Percentiles rank a stretch among this genome's conserved stretches.
These are phyloP conservation scores for Ascochyta viciae-villosae DNA, from an alignment of 2,329 filamentous ascomycete species.

Conservation along the genomic window DNA sequence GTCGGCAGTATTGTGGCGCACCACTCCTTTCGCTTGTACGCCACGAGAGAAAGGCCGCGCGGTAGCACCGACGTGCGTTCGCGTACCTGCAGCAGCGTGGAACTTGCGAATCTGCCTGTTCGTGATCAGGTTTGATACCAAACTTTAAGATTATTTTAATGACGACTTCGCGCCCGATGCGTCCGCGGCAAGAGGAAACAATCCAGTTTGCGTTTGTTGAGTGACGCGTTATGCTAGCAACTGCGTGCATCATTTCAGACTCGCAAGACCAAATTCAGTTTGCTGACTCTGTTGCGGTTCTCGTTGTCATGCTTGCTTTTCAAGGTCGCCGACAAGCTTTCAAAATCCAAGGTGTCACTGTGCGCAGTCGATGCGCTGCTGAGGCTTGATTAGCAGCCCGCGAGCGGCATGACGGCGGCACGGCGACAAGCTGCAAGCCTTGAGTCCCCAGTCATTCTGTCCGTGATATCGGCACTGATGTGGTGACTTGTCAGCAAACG, in stretches of 20 bases:
- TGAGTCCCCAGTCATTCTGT: slow-evolving; percentile 3
- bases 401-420: slow-evolving; percentile 1
- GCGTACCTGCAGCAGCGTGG: slow-evolving; percentile 45
- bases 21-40: slow-evolving; percentile 33
- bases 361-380: slow-evolving; percentile 1
- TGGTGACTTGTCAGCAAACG: slow-evolving; percentile 32
- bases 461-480: slow-evolving; percentile 7
- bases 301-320: slow-evolving; percentile 10
- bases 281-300: slow-evolving; percentile 1
- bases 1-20: slow-evolving; percentile 33
- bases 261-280: neutral
- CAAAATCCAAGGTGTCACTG: neutral
- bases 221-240: slow-evolving; percentile 1
- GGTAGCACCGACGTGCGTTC: slow-evolving; percentile 23
- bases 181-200: neutral
- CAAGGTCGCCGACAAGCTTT: slow-evolving; percentile 7
- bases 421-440: slow-evolving; percentile 1
- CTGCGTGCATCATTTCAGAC: neutral
- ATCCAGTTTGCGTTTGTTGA: neutral
- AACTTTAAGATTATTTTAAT: slow-evolving; percentile 3
- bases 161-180: neutral
- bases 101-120: neutral
- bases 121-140: neutral
- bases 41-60: slow-evolving; percentile 28
- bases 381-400: slow-evolving; percentile 1